Base-by-base conservation (phyloP, 2,329 filamentous ascomycete genomes). In the Colletotrichum liriopes region DNA sequence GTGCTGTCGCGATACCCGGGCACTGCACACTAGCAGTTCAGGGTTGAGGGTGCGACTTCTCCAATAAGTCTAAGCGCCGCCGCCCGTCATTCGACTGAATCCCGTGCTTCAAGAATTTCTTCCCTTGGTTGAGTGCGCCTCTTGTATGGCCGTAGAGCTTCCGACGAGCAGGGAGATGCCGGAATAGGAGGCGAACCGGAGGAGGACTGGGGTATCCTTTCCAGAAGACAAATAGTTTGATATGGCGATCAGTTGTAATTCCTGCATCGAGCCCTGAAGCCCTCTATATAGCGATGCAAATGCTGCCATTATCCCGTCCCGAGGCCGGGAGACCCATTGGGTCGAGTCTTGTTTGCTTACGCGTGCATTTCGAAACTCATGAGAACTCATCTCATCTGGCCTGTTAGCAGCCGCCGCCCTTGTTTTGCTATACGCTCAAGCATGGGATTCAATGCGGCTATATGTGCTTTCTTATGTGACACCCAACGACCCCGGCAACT, bases 371-470 rank as follows among this genome's bases (percentile, higher is more conserved):
- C 18, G 20, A 23, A 49, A 52, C 26, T 60, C 43, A 52, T 70
- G 41, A 47, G 20, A 54, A 35, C 62, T 70, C 62, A 70, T 70
- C 43, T 65, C 12, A 37, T 26, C n/a, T 43, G 26, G 47, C 58
- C 23, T 47, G 39, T 52, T 23, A 12, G 45, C 26, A 26, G 62
- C 29, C 39, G 37, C 23, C 11, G 23, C 32, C 37, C 20, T 70
- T 54, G 58, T 66, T 23, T 58, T 29, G 29, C 64, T 26, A 54
- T 43, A 61, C 35, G 47, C 20, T 55, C 12, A 39, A n/a, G 60
- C 16, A 51, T 43, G 26, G 16, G 29, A 45, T 54, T n/a, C 39
- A 60, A 59, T 66, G 67, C 62, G 43, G 54, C 26, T 55, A 59
- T 45, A 54, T 54, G 52, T 39, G 35, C 52, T 20, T 43, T 37